Evolutionary conservation across 495 filamentous ascomycete species (phyloP).

Genomic region (Pseudomonodictys pantanalensis): DNA sequence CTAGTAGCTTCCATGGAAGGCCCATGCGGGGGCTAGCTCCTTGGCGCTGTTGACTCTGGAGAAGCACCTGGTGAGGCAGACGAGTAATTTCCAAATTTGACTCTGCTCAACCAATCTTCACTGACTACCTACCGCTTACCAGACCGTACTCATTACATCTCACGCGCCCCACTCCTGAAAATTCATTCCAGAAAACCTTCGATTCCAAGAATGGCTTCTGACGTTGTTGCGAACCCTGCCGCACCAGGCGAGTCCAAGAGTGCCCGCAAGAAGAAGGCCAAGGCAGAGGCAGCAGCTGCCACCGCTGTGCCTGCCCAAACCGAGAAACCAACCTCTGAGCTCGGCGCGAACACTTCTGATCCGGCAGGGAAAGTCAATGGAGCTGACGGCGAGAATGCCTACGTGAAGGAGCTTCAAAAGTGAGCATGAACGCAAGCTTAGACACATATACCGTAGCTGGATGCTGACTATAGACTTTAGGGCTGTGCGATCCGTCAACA

Average conservation of each 20-base stretch:
- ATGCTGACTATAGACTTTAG: conserved; percentile 44
- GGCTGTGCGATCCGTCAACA: conserved; percentile 78
- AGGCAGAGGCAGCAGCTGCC: conserved; percentile 37
- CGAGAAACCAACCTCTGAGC: conserved; percentile 27
- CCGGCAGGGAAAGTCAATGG: conserved; percentile 45
- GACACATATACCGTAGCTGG: background rate
- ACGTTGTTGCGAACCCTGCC: conserved; percentile 32
- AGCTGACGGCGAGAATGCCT: conserved; percentile 64
- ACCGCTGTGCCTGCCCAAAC: conserved; percentile 15
- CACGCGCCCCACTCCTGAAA: conserved; percentile 1
- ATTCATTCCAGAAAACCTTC: background rate
- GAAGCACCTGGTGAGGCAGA: background rate
- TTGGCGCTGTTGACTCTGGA: background rate
- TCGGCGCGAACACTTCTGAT: conserved; percentile 23
- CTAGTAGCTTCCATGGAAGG: background rate
- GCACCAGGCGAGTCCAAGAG: conserved; percentile 40
- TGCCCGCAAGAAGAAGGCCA: conserved; percentile 45
- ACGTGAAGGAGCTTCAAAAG: conserved; percentile 86
- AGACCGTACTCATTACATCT: conserved; percentile 13
- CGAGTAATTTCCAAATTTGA: conserved; percentile 2
- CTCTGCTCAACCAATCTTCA: conserved; percentile 1
- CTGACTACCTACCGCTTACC: no score
- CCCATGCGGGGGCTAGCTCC: background rate
- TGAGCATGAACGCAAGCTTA: conserved; percentile 46
- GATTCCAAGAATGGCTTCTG: conserved; percentile 18